Conservation (phyloP, 805 yeast genomes). For the Candida chilensis region DNA sequence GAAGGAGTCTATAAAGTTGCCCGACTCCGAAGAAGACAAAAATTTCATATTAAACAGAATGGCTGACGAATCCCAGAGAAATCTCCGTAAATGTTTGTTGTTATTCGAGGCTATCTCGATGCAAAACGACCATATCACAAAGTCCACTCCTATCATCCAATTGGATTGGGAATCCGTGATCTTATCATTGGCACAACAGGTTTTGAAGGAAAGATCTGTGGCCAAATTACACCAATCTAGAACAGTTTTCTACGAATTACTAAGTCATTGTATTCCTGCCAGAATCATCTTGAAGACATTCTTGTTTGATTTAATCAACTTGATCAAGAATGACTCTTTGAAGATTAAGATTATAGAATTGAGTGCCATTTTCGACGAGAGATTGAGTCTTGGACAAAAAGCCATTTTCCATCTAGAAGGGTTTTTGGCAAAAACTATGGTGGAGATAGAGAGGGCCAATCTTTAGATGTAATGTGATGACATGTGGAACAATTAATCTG, state of each 20-base stretch:
- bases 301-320: conserved; percentile 32
- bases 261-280: conserved; percentile 93
- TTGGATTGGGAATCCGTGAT: conserved; percentile 93
- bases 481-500: too few species aligned
- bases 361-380: conserved; percentile 71
- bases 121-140: conserved; percentile 47
- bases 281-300: conserved; percentile 60
- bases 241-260: conserved; percentile 67
- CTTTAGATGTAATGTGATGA: neutral
- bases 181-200: conserved; percentile 48
- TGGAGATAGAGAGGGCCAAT: conserved; percentile 39
- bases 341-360: conserved; percentile 43
- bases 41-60: conserved; percentile 36
- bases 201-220: conserved; percentile 57
- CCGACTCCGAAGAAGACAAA: conserved; percentile 25
- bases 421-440: conserved; percentile 83
- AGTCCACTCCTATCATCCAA: conserved; percentile 43
- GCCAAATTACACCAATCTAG: conserved; percentile 51
- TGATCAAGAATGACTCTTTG: conserved; percentile 12
- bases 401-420: conserved; percentile 95
- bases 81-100: conserved; percentile 69
- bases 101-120: conserved; percentile 76
- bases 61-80: conserved; percentile 51
- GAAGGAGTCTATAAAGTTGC: conserved; percentile 42
- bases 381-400: conserved; percentile 78